These are phyloP conservation scores for Sporopachydermia quercuum DNA, from an alignment of 805 yeast species.

Conservation along the genomic window DNA sequence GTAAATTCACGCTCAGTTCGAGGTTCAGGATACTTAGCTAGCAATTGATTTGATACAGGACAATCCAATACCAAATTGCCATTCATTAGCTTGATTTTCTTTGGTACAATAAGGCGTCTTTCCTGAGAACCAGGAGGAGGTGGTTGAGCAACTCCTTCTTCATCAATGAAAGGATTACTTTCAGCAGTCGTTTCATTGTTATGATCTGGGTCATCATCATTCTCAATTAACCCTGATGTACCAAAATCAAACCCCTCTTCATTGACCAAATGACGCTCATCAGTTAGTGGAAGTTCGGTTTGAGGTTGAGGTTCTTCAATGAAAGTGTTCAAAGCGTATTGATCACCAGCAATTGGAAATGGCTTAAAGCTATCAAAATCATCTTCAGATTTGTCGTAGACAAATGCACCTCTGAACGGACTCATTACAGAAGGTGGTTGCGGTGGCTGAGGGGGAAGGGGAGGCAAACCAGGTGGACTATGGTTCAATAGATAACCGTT, in stretches of 20 bases:
- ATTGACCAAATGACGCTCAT: slow-evolving; percentile 9
- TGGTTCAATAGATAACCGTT: too few relatives aligned
- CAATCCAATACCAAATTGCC: slow-evolving; percentile 83
- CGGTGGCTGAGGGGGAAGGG: neutral
- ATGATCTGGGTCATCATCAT: slow-evolving; percentile 9
- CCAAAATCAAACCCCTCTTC: slow-evolving; percentile 9
- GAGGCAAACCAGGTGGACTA: neutral
- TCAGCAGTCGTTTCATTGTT: slow-evolving; percentile 10
- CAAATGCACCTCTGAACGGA: slow-evolving; percentile 9
- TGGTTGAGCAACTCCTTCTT: neutral
- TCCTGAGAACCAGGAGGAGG: slow-evolving; percentile 13
- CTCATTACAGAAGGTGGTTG: neutral
- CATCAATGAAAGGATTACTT: slow-evolving; percentile 7
- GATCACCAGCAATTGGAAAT: slow-evolving; percentile 22
- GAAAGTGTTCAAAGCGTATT: slow-evolving; percentile 20
- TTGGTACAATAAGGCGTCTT: slow-evolving; percentile 20
- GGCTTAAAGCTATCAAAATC: slow-evolving; percentile 14
- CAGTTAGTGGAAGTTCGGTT: slow-evolving; percentile 3
- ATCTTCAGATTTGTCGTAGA: slow-evolving; percentile 14
- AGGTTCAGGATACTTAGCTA: slow-evolving; percentile 36
- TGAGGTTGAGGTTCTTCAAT: slow-evolving; percentile 10
- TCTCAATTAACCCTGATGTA: slow-evolving; percentile 15
- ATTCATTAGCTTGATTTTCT: slow-evolving; percentile 38
- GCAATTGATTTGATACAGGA: slow-evolving; percentile 63
- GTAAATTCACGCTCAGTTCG: slow-evolving; percentile 48